These are phyloP conservation scores for Aspergillus funiculosus DNA, from an alignment of 495 filamentous ascomycete species.

Conservation along the genomic window DNA sequence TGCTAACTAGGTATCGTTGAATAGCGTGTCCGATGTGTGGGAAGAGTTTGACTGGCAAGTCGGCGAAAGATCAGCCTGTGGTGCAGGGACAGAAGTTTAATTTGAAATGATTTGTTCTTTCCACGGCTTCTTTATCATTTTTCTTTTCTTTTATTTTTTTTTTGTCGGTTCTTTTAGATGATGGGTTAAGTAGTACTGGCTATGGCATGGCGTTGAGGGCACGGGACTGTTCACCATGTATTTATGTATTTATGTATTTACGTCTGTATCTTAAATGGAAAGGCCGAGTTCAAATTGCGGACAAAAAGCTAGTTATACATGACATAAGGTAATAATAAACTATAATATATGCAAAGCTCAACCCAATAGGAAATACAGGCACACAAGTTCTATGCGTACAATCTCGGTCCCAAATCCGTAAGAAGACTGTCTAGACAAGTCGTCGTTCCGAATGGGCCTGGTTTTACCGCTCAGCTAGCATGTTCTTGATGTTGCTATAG, in stretches of 20 bases:
- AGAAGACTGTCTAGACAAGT: too few relatives aligned
- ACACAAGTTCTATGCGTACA: constrained; percentile 9
- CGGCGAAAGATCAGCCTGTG: constrained; percentile 44
- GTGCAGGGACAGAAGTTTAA: constrained; percentile 62
- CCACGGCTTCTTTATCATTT: too few relatives aligned
- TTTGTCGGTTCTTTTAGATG: neutral
- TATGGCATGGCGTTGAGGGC: constrained; percentile 26
- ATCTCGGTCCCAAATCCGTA: too few relatives aligned
- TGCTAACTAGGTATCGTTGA: constrained; percentile 7
- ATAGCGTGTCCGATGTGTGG: constrained; percentile 63
- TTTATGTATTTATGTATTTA: too few relatives aligned
- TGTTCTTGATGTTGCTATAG: constrained; percentile 67
- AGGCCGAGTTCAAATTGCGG: too few relatives aligned
- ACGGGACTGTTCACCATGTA: too few relatives aligned
- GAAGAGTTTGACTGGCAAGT: constrained; percentile 48
- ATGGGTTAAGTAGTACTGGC: neutral
- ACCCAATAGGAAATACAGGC: constrained; percentile 14
- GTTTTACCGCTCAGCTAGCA: constrained; percentile 71
- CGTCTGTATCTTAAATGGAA: too few relatives aligned
- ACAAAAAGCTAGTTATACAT: constrained; percentile 48
- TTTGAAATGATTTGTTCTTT: constrained; percentile 45
- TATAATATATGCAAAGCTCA: constrained; percentile 39
- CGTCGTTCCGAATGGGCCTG: too few relatives aligned
- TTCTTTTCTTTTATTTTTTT: neutral
- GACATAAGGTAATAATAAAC: constrained; percentile 32